phyloP scores from a whole-genome alignment of 768 basidiomycete genomes.

The Suillus subaureus region DNA sequence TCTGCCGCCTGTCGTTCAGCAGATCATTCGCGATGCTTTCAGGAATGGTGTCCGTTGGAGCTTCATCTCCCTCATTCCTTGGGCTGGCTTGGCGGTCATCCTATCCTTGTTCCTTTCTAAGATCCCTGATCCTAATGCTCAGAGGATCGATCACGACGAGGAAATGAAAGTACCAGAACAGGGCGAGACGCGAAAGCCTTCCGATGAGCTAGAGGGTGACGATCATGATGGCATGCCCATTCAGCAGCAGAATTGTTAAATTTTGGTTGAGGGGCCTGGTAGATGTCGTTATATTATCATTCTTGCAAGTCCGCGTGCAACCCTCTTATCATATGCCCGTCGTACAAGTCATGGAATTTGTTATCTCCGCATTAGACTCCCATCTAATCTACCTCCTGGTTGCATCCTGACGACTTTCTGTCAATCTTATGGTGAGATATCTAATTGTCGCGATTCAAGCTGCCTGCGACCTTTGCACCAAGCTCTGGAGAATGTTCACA shows the following conservation, averaged over 20 bases:
- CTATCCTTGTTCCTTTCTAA: constrained; percentile 40
- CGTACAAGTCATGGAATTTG: neutral
- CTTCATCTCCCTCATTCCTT: constrained; percentile 53
- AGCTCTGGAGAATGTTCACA: constrained; percentile 61
- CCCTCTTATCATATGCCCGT: neutral
- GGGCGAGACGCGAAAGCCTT: neutral
- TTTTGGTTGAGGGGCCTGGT: neutral
- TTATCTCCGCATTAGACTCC: neutral
- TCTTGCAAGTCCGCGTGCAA: neutral
- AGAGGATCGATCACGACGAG: neutral
- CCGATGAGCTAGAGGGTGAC: neutral
- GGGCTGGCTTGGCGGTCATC: constrained; percentile 40
- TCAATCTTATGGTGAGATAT: neutral
- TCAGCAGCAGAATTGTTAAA: neutral
- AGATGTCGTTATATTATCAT: neutral
- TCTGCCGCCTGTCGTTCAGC: constrained; percentile 39
- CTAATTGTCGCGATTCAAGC: constrained; percentile 4
- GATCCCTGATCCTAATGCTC: constrained; percentile 34
- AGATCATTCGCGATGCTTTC: constrained; percentile 43
- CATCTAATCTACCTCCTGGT: neutral
- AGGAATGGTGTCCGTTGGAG: constrained; percentile 41
- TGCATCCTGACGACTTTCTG: neutral
- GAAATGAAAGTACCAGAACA: neutral
- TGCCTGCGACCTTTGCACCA: constrained; percentile 29
- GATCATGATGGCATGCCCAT: neutral